Evolutionary conservation across 2,329 filamentous ascomycete genomes (phyloP), one percentile per base, ranked within the genome.

Genomic region (Epichloe gansuensis): DNA sequence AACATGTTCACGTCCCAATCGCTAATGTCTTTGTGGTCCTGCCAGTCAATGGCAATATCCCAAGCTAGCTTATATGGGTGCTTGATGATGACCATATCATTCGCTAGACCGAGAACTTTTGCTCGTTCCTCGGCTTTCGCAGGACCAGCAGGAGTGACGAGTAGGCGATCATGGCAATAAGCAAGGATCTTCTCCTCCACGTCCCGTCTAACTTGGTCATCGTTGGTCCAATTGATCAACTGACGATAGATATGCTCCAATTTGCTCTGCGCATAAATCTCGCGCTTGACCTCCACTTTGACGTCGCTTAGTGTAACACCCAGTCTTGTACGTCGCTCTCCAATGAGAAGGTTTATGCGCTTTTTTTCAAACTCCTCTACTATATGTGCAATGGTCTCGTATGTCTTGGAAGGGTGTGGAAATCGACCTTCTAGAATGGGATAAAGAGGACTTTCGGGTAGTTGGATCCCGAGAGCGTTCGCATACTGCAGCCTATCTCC

Each of bases 31-130:
- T 87, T 82, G 42, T 81, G 72, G 65, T 96, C 90, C 58, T 86
- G 80, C 87, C 91, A 97, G 63, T 97, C 88, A 53, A 98, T 74
- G 34, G 86, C 78, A 55, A 96, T 84, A 60, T 89, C 85, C 94
- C 94, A 98, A 0, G 93, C 93, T 15, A 94, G 75, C 56, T 84
- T 81, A 68, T 85, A 95, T 0, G 89, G 87, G 60, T 97, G 89
- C 60, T 91, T 90, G 64, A 98, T 93, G 54, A 95, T 87, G 55
- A 98, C 91, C 87, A 98, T 95, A 55, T 91, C 93, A 56, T 84
- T 81, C 0, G 91, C 89, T 50, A 93, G 72, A 54, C 85, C 84
- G 60, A 85, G 69, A 0, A 95, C 84, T 56, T 85, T 82, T 38
- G 81, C 72, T 27, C 87, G 78, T 65, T 94, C 89, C 17, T 73